Evolutionary conservation across 306 rosid genomes (phyloP), one percentile per base, ranked within the genome.

Genomic region (Cicer cuneatum): DNA sequence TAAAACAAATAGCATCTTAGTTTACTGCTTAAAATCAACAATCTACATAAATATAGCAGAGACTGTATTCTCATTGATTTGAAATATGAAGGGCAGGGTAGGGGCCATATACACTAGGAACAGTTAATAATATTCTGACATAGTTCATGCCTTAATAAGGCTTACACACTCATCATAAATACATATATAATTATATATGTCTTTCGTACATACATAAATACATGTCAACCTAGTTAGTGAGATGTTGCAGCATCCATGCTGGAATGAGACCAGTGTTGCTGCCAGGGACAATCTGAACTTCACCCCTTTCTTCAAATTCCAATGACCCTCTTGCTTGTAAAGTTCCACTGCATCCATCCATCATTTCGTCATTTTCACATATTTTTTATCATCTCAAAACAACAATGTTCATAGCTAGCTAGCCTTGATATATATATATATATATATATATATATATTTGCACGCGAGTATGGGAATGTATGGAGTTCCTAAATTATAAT

Each of bases 171-270:
- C 5, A 46, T 66, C 66, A 76, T 29, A 16, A 15, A 70, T 13
- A 16, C 8, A 19, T 14, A 51, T 29, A 57, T 65, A 58, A 37
- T 68, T 47, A 40, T 10, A 52, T 29, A 42, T 54, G 72, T 18
- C 16, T 33, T 51, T 74, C 35, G 46, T 29, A 35, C 38, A 66
- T 67, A 16, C 51, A 63, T 21, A 40, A 21, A 40, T 18, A 1
- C 9, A 76, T 51, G 7, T 29, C 38, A 45, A 21, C 46, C 80
- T 70, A 82, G 39, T 71, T 71, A 15, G 78, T 82, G 57, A 78
- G 71, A 77, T 77, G 87, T 63, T 41, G 85, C 41, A 89, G 79
- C 97, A 93, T 89, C 97, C 98, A 89, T 10, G 87, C 83, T 54
- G 97, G 97, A 53, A 91, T 85, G 13, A 49, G 71, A 54, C 69